Conservation (phyloP, 2,329 filamentous ascomycete species). For the Diplocarpon rosae region DNA sequence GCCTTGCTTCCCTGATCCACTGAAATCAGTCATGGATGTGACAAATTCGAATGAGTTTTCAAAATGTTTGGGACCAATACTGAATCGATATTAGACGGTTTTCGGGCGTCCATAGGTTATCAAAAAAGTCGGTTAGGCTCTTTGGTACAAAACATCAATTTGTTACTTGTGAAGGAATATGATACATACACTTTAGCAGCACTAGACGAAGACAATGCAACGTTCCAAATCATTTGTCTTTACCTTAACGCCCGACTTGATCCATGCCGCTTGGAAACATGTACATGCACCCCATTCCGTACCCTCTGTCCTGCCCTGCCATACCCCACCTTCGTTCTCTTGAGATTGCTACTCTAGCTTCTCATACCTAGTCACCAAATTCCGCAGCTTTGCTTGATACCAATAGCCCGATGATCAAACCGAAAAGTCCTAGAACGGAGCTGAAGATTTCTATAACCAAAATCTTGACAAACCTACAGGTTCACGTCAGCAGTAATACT, state of each 20-base stretch:
- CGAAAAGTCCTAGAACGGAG: constrained; percentile 91
- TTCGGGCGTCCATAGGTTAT: no score
- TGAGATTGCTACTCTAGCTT: constrained; percentile 5
- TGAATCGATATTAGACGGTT: no score
- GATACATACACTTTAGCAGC: constrained; percentile 20
- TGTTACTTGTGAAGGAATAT: constrained; percentile 9
- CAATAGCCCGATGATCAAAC: constrained; percentile 86
- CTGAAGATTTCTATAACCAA: constrained; percentile 99
- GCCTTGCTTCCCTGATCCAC: no score
- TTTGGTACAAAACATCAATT: background rate
- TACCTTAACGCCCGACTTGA: constrained; percentile 9
- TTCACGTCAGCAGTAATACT: constrained; percentile 9
- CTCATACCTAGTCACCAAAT: constrained; percentile 35
- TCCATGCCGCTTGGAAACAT: constrained; percentile 7
- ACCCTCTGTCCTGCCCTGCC: constrained; percentile 4
- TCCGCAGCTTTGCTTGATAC: constrained; percentile 74
- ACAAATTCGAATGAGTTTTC: no score
- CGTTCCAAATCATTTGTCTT: constrained; percentile 2
- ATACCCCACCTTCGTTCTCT: constrained; percentile 4
- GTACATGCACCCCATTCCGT: background rate
- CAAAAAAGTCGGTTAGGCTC: background rate
- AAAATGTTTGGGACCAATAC: no score
- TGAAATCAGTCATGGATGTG: no score
- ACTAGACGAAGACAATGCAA: constrained; percentile 4
- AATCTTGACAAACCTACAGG: constrained; percentile 84